Percentiles rank a stretch among this genome's conserved stretches.
phyloP scores from a whole-genome alignment of 495 filamentous ascomycete species.

The Neohortaea acidophila region DNA sequence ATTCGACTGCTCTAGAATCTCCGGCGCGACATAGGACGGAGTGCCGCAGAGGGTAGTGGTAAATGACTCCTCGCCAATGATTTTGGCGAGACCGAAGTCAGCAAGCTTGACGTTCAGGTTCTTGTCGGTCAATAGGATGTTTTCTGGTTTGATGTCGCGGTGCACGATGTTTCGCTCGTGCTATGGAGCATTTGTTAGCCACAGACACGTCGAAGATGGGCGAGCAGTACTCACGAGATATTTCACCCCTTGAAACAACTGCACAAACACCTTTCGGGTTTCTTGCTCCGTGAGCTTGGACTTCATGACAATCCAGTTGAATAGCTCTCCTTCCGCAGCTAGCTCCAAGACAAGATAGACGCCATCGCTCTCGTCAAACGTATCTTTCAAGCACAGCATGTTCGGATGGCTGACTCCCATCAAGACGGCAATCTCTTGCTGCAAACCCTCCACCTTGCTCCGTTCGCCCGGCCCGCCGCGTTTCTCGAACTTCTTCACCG shows the following conservation, averaged over 20 bases:
- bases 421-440: slow-evolving; percentile 89
- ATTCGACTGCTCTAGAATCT: slow-evolving; percentile 67
- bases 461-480: slow-evolving; percentile 60
- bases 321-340: slow-evolving; percentile 82
- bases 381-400: slow-evolving; percentile 84
- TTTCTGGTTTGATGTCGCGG: slow-evolving; percentile 97
- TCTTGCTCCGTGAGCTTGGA: slow-evolving; percentile 74
- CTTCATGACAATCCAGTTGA: slow-evolving; percentile 83
- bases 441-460: slow-evolving; percentile 66
- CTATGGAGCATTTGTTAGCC: slow-evolving; percentile 34
- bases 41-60: slow-evolving; percentile 95
- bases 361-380: slow-evolving; percentile 78
- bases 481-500: slow-evolving; percentile 89
- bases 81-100: slow-evolving; percentile 96
- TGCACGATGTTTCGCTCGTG: slow-evolving; percentile 97
- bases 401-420: slow-evolving; percentile 97
- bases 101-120: slow-evolving; percentile 79
- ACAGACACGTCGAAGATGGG: background rate
- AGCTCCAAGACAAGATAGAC: slow-evolving; percentile 90
- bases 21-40: slow-evolving; percentile 74
- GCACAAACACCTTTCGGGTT: slow-evolving; percentile 69
- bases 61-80: slow-evolving; percentile 96
- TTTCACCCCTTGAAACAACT: slow-evolving; percentile 86
- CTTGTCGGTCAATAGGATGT: slow-evolving; percentile 78
- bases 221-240: slow-evolving; percentile 57